Base-by-base conservation (phyloP, 1,284 basidiomycete genomes). In the Melampsora occidentalis region DNA sequence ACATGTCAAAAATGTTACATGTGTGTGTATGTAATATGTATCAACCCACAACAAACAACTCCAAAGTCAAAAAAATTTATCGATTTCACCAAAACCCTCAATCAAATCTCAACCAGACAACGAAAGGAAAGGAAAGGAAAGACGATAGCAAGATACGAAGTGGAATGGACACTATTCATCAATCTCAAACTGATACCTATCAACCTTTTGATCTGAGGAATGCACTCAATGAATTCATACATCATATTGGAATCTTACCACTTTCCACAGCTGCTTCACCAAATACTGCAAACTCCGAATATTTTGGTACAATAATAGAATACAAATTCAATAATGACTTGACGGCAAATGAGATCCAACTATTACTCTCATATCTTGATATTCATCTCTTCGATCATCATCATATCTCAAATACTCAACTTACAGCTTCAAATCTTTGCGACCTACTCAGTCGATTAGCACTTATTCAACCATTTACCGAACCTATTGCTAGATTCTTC, bases 191-290 rank as follows among this genome's bases (percentile, higher is more conserved):
- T 5, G 2, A 59, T 12, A 22, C 53, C n/a, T 16, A 22, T 59
- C 53, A 59, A 14, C 53, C 53, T 49, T 25, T 76, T 48, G 57
- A 76, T 63, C 61, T 76, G 53, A 39, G 46, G 9, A 33, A 46
- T 5, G 16, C 65, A n/a, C 66, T 76, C 42, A 31, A 76, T 65
- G 18, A 42, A 22, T 76, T 68, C 31, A 51, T 76, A 20, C 73
- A 76, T 31, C 22, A 68, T 16, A 68, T 76, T 20, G 73, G 73
- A 31, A 65, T 76, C 62, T 65, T 69, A 25, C 73, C 73, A 62
- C 66, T 69, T 51, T 46, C 53, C n/a, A n/a, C 48, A 46, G 73
- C 73, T 22, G 46, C 73, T 33, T 76, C 53, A 35, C 57, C 66
- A 1, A 76, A 62, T 35, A 18, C 46, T 20, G 35, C 66, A 46